phyloP scores from a whole-genome alignment of 2,329 filamentous ascomycete species.

The Claviceps sp. region DNA sequence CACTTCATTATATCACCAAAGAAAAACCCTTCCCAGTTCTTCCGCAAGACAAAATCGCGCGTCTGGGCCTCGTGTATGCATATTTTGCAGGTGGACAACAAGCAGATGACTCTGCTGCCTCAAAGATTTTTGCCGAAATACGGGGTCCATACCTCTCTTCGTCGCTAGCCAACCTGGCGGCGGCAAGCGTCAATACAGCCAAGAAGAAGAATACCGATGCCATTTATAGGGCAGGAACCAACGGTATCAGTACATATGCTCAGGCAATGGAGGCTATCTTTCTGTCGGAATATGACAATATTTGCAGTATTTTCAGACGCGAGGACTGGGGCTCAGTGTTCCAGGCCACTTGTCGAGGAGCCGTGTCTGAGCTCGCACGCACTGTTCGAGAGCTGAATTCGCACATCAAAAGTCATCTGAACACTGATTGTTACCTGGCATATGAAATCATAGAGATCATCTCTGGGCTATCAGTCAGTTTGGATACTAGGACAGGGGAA shows the following conservation, averaged over 20 bases:
- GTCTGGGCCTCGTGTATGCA: conserved; percentile 64
- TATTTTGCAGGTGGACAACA: conserved; percentile 53
- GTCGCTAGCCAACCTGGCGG: conserved; percentile 73
- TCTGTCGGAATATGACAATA: conserved; percentile 78
- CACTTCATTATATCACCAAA: conserved; percentile 86
- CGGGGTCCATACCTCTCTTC: conserved; percentile 75
- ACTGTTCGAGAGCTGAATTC: conserved; percentile 80
- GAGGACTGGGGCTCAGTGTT: conserved; percentile 77
- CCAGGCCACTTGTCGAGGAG: conserved; percentile 61
- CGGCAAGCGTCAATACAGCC: conserved; percentile 70
- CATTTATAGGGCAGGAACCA: conserved; percentile 77
- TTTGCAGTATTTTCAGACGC: conserved; percentile 71
- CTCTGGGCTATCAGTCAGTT: conserved; percentile 59
- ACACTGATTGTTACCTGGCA: conserved; percentile 85
- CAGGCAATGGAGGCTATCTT: conserved; percentile 80
- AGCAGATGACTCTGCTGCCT: conserved; percentile 54
- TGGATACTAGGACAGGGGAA: conserved; percentile 75
- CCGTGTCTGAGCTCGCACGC: conserved; percentile 69
- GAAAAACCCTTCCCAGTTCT: conserved; percentile 72
- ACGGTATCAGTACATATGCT: conserved; percentile 82
- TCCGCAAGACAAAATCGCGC: conserved; percentile 60
- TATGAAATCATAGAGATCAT: conserved; percentile 94
- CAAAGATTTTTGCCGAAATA: conserved; percentile 73
- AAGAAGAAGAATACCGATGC: conserved; percentile 73
- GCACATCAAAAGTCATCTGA: conserved; percentile 74